A percentile compares a stretch with the other conserved stretches of the same genome.
These are phyloP conservation scores for Globisporangium spiculum DNA, from an alignment of 352 stramenopile genomes.

Conservation along the genomic window DNA sequence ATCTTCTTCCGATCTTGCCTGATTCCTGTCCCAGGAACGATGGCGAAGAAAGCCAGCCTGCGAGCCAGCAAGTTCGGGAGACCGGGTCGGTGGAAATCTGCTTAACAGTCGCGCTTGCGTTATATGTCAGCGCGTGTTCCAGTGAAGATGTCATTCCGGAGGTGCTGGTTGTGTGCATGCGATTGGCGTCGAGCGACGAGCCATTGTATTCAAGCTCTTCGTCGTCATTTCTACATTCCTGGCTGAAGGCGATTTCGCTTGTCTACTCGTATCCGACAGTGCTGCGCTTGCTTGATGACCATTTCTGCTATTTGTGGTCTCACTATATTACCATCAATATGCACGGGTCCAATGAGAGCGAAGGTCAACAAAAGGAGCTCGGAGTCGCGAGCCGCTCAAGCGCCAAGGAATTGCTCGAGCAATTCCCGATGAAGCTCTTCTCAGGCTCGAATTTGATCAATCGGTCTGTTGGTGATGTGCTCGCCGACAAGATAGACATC, in stretches of 20 bases:
- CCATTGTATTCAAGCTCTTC: slow-evolving; percentile 33
- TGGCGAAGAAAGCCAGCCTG: not conserved
- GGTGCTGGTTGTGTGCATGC: slow-evolving; percentile 48
- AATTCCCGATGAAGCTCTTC: slow-evolving; percentile 35
- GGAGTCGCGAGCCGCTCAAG: slow-evolving; percentile 8
- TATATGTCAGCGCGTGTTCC: slow-evolving; percentile 70
- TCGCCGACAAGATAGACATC: slow-evolving; percentile 44
- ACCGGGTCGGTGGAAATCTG: slow-evolving; percentile 32
- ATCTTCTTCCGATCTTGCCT: slow-evolving; percentile 32
- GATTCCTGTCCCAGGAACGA: not conserved
- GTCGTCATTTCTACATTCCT: slow-evolving; percentile 39
- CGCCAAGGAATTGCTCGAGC: slow-evolving; percentile 27
- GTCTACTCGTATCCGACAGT: slow-evolving; percentile 50
- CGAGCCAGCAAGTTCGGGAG: not conserved
- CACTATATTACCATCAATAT: slow-evolving; percentile 15
- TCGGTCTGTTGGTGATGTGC: not conserved
- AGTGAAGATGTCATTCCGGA: slow-evolving; percentile 49
- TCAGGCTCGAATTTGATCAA: not conserved
- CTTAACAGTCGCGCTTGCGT: slow-evolving; percentile 43
- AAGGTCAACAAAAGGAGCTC: slow-evolving; percentile 11
- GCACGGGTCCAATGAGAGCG: slow-evolving; percentile 15
- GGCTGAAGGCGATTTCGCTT: slow-evolving; percentile 38
- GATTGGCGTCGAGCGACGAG: slow-evolving; percentile 36
- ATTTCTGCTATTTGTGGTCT: slow-evolving; percentile 67
- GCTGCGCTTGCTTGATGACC: slow-evolving; percentile 50